Conservation (phyloP, 257 asterid species). For the Fraxinus americana region DNA sequence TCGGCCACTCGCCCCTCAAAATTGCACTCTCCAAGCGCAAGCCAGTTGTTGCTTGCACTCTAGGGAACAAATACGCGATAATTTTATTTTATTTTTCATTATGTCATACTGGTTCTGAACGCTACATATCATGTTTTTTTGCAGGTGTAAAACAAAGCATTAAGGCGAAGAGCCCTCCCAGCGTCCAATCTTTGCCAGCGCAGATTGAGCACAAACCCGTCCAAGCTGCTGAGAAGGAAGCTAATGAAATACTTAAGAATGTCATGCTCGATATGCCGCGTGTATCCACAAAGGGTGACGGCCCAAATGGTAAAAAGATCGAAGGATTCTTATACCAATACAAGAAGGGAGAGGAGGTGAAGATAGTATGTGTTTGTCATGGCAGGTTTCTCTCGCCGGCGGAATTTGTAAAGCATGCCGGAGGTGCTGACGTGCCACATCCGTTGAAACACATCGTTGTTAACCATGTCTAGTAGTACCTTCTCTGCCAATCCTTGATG, state of each 20-base stretch:
- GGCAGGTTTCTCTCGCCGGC: conserved; percentile 24
- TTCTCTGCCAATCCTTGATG: background rate
- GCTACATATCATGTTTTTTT: background rate
- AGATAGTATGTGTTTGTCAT: conserved; percentile 33
- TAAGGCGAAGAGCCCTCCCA: conserved; percentile 25
- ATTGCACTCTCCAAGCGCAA: no score
- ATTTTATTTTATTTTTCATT: background rate
- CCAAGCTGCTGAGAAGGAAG: conserved; percentile 19
- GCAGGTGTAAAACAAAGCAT: conserved; percentile 29
- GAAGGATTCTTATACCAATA: conserved; percentile 25
- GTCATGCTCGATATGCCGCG: conserved; percentile 39
- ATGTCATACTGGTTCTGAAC: no score
- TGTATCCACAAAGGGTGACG: conserved; percentile 20
- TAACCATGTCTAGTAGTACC: conserved; percentile 43
- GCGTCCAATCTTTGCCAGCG: conserved; percentile 20
- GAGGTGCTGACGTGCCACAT: conserved; percentile 11
- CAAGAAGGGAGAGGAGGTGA: conserved; percentile 33
- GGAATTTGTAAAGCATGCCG: conserved; percentile 37
- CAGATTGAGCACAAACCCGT: conserved; percentile 1
- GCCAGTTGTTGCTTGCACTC: no score
- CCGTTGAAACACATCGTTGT: conserved; percentile 37
- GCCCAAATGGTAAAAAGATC: conserved; percentile 16
- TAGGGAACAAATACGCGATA: no score
- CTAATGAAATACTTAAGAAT: conserved; percentile 26
- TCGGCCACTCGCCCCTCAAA: no score